Conservation (phyloP, 108 stramenopile species). For the Nannochloropsis gaditana region DNA sequence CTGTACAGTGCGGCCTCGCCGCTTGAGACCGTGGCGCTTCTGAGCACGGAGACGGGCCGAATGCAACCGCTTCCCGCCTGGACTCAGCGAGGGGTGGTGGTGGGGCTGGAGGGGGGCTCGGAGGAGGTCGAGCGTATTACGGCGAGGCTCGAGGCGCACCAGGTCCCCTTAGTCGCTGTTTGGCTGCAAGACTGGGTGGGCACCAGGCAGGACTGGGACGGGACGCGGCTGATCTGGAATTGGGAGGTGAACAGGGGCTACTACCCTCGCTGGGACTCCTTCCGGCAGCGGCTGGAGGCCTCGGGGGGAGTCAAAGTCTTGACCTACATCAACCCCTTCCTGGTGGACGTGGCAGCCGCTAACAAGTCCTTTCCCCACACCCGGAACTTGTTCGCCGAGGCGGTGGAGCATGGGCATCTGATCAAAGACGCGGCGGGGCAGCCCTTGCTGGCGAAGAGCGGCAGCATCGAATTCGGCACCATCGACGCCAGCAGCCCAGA, state of each 20-base stretch:
- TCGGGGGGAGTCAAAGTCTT: slow-evolving; percentile 44
- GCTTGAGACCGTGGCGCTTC: slow-evolving; percentile 44
- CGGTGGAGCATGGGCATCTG: slow-evolving; percentile 36
- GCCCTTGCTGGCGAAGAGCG: neutral
- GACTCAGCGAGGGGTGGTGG: slow-evolving; percentile 55
- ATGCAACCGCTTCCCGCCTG: slow-evolving; percentile 50
- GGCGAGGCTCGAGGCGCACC: slow-evolving; percentile 22
- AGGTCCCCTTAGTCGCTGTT: slow-evolving; percentile 47
- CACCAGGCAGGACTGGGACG: slow-evolving; percentile 25
- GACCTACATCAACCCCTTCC: slow-evolving; percentile 53
- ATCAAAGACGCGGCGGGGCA: slow-evolving; percentile 23
- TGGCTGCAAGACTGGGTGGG: slow-evolving; percentile 61
- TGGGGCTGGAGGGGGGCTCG: slow-evolving; percentile 56
- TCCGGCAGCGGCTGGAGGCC: slow-evolving; percentile 38
- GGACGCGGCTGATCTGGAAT: slow-evolving; percentile 52
- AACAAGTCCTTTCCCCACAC: slow-evolving; percentile 31
- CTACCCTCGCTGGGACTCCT: slow-evolving; percentile 53
- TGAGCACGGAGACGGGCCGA: slow-evolving; percentile 49
- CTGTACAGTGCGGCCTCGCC: slow-evolving; percentile 33
- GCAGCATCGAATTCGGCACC: slow-evolving; percentile 33
- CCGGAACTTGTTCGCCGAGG: slow-evolving; percentile 53
- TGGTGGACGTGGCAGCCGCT: slow-evolving; percentile 55
- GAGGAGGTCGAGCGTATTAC: slow-evolving; percentile 33
- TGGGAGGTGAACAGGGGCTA: slow-evolving; percentile 53
- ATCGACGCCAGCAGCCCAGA: slow-evolving; percentile 50